Conservation (phyloP, 768 basidiomycete genomes). For the Tulasnella sp. region DNA sequence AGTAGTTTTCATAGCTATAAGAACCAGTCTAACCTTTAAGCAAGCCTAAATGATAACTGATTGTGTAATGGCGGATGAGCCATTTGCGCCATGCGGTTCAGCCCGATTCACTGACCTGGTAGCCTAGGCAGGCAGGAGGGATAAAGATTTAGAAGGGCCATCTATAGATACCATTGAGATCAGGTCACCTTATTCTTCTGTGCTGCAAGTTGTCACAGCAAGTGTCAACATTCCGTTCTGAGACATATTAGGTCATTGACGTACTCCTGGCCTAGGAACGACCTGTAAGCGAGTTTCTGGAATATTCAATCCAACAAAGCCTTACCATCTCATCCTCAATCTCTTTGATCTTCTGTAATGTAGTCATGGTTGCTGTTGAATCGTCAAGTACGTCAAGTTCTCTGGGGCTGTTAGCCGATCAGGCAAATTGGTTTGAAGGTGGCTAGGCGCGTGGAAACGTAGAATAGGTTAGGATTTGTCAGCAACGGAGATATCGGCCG, state of each 20-base stretch:
- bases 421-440: background rate
- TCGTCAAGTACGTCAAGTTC: background rate
- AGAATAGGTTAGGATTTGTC: background rate
- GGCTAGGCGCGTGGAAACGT: background rate
- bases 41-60: slow-evolving; percentile 87
- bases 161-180: background rate
- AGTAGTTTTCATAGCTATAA: background rate
- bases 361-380: slow-evolving; percentile 49
- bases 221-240: slow-evolving; percentile 8
- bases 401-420: background rate
- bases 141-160: background rate
- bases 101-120: slow-evolving; percentile 13
- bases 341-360: slow-evolving; percentile 90
- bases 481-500: background rate
- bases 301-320: background rate
- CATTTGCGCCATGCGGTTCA: slow-evolving; percentile 14
- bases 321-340: slow-evolving; percentile 95
- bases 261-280: slow-evolving; percentile 62
- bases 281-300: background rate
- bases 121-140: slow-evolving; percentile 10
- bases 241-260: slow-evolving; percentile 18
- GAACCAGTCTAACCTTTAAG: slow-evolving; percentile 44
- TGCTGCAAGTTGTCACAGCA: slow-evolving; percentile 35
- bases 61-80: slow-evolving; percentile 17
- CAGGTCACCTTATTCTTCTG: slow-evolving; percentile 68